phyloP scores from a whole-genome alignment of 1,284 basidiomycete species.

The Leccinum fuscescens region DNA sequence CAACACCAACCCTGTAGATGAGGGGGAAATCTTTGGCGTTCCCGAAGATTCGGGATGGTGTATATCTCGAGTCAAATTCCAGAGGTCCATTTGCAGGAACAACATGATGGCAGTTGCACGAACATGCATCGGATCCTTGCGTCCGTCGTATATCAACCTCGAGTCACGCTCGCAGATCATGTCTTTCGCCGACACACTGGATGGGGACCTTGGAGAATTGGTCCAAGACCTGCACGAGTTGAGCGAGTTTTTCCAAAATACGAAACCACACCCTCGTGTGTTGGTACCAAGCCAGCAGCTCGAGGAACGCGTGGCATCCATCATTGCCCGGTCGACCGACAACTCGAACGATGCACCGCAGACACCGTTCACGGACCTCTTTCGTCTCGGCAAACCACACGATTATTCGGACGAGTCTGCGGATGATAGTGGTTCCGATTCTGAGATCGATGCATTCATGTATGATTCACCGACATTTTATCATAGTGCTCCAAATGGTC shows the following conservation, averaged over 20 bases:
- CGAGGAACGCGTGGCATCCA: constrained; percentile 75
- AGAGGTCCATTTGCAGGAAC: constrained; percentile 63
- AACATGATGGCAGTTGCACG: constrained; percentile 85
- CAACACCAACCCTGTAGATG: constrained; percentile 45
- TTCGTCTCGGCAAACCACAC: constrained; percentile 52
- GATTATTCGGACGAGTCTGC: constrained; percentile 46
- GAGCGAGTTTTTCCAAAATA: constrained; percentile 81
- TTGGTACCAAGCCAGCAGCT: constrained; percentile 54
- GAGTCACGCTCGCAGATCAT: constrained; percentile 51
- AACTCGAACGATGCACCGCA: constrained; percentile 57
- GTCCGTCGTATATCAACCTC: constrained; percentile 71
- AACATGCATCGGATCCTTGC: constrained; percentile 72
- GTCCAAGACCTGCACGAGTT: constrained; percentile 86
- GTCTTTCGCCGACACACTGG: constrained; percentile 35
- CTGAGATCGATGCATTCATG: constrained; percentile 67
- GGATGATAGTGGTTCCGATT: constrained; percentile 53
- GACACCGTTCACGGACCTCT: constrained; percentile 77
- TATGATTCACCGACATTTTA: constrained; percentile 56
- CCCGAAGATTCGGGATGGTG: constrained; percentile 86
- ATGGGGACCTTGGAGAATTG: constrained; percentile 78
- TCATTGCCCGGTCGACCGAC: constrained; percentile 70
- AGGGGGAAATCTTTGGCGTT: constrained; percentile 76
- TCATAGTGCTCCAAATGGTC: constrained; percentile 43
- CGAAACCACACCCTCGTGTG: constrained; percentile 29
- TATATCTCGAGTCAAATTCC: constrained; percentile 63